phyloP scores from a whole-genome alignment of 2,329 filamentous ascomycete species.

The Sclerotinia subarctica region DNA sequence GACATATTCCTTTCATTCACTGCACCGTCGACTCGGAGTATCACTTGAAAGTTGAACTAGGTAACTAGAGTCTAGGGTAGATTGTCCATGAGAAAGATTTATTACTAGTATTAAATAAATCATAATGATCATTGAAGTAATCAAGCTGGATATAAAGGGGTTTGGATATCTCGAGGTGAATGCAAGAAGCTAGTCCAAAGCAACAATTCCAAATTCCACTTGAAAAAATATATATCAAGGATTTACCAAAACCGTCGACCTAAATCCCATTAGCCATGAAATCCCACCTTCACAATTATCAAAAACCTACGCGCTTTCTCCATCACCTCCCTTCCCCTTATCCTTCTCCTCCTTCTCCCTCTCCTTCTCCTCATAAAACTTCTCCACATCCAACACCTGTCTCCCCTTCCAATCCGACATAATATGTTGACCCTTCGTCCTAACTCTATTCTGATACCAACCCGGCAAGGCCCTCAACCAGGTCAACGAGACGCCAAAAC shows the following conservation, averaged over 20 bases:
- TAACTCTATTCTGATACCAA: slow-evolving; percentile 57
- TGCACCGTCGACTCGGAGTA: too few species aligned
- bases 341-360: slow-evolving; percentile 25
- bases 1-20: too few species aligned
- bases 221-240: not conserved
- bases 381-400: slow-evolving; percentile 37
- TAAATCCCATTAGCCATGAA: not conserved
- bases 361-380: slow-evolving; percentile 29
- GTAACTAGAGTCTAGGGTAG: too few species aligned
- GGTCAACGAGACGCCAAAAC: slow-evolving; percentile 42
- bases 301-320: slow-evolving; percentile 34
- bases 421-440: slow-evolving; percentile 41
- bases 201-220: not conserved
- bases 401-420: slow-evolving; percentile 37
- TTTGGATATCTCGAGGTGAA: not conserved
- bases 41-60: too few species aligned
- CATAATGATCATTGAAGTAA: too few species aligned
- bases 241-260: slow-evolving; percentile 12
- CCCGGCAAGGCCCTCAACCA: slow-evolving; percentile 54
- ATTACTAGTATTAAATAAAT: too few species aligned
- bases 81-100: too few species aligned
- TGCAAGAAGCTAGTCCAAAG: not conserved
- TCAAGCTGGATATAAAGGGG: too few species aligned
- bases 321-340: slow-evolving; percentile 22
- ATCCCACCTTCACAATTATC: not conserved